phyloP scores from a whole-genome alignment of 495 filamentous ascomycete genomes.

The Elaphomyces granulatus region DNA sequence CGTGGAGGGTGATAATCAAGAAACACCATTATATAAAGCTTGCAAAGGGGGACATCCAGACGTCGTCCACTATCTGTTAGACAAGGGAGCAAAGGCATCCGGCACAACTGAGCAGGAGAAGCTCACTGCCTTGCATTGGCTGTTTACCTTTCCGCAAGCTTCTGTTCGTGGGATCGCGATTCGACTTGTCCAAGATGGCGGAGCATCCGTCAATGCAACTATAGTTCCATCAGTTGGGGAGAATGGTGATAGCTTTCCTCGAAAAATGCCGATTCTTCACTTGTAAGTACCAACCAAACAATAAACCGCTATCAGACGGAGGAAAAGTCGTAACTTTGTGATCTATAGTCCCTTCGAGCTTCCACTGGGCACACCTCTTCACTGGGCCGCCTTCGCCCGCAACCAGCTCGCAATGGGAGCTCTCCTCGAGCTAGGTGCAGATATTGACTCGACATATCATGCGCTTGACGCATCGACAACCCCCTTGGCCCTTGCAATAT shows the following conservation, averaged over 20 bases:
- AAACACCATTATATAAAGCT: constrained; percentile 20
- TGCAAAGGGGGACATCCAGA: constrained; percentile 15
- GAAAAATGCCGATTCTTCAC: constrained; percentile 12
- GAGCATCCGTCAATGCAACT: constrained; percentile 8
- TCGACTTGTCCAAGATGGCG: constrained; percentile 5
- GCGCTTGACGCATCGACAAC: constrained; percentile 7
- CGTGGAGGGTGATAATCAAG: constrained; percentile 10
- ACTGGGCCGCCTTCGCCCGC: constrained; percentile 17
- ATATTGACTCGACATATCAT: constrained; percentile 8
- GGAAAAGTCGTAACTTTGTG: neutral
- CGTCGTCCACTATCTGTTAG: constrained; percentile 10
- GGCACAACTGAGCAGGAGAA: constrained; percentile 3
- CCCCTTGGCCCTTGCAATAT: constrained; percentile 10
- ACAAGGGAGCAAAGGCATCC: constrained; percentile 10
- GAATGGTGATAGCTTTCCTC: constrained; percentile 8
- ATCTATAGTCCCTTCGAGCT: constrained; percentile 15
- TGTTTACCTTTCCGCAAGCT: constrained; percentile 7
- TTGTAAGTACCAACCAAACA: constrained; percentile 9
- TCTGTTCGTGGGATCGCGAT: constrained; percentile 3
- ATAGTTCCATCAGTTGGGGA: constrained; percentile 9
- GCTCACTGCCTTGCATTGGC: constrained; percentile 14
- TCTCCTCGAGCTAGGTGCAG: constrained; percentile 10
- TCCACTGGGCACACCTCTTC: constrained; percentile 16
- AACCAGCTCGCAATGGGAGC: constrained; percentile 8
- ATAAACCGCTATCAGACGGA: too few relatives aligned